Evolutionary conservation across 352 stramenopile genomes (phyloP), one percentile per base, ranked within the genome.

Genomic region (Phytophthora citrophthora): DNA sequence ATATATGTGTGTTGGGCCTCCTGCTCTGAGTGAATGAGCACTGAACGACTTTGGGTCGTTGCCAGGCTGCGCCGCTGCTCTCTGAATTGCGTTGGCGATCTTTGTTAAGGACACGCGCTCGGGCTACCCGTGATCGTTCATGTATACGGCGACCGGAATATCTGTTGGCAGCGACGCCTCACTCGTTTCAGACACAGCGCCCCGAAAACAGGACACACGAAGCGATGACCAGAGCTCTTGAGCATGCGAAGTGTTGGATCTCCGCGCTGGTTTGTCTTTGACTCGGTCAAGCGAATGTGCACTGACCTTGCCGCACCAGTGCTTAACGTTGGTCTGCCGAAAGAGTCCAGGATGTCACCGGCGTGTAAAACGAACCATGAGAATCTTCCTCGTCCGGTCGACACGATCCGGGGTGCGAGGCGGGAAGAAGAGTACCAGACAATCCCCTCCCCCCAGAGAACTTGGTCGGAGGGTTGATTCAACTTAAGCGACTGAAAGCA

Each of bases 401-500:
- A 56, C 0, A 50, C 59, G 12, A 67, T 52, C 50, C 18, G 44
- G 53, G 0, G 50, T 43, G 2, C 59, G 43, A 2, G 61, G 43
- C 0, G 60, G 43, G 24, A 60, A 60, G 44, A 67, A 67, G 50
- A 67, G 61, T 27, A 26, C 48, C 11, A 70, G n/a, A 43, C 53
- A 65, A n/a, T n/a, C 31, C 64, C 52, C 4, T 24, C 49, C 49
- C 34, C 34, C 43, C 43, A 56, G 9, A 60, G 16, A 54, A 24
- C 34, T 61, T 67, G 43, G 38, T 53, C 44, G 5, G 26, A 57
- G 32, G 59, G 44, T 1, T 3, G 50, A 1, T 41, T 7, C 12
- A 56, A 8, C 51, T 68, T 27, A 5, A 68, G 34, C 0, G 4
- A 24, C 0, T 0, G 7, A 4, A 36, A 61, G 16, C 32, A 68